These are phyloP conservation scores for Lactarius sp. DNA, from an alignment of 768 basidiomycete species.

Conservation along the genomic window DNA sequence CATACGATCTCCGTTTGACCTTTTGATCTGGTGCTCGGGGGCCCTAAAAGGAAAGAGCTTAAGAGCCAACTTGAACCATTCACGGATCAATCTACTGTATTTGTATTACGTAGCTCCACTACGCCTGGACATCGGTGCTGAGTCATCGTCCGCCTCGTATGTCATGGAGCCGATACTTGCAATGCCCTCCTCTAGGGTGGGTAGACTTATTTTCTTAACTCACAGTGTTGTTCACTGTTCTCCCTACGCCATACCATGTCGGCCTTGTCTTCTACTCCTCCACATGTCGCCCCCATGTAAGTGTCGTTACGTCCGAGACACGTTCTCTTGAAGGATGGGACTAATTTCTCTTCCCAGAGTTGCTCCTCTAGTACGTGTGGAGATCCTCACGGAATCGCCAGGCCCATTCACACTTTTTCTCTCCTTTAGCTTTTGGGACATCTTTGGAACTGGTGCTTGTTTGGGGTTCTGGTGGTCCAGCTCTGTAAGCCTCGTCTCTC, in stretches of 20 bases:
- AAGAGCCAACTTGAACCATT: no score
- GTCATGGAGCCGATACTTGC: not conserved
- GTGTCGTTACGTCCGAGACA: not conserved
- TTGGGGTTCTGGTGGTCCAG: constrained; percentile 7
- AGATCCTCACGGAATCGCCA: not conserved
- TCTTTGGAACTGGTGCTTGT: constrained; percentile 16
- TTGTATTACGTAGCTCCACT: no score
- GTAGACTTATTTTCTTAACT: no score
- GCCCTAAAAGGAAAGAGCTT: no score
- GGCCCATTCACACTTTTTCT: not conserved
- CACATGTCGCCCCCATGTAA: not conserved
- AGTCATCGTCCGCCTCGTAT: not conserved
- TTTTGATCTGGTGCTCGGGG: no score
- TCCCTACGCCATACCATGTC: not conserved
- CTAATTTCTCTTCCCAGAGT: not conserved
- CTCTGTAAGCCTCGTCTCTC: not conserved
- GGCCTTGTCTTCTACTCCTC: not conserved
- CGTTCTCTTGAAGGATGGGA: not conserved
- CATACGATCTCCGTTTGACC: no score
- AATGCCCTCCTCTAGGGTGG: not conserved
- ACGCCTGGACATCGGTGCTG: not conserved
- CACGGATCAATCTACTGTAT: no score
- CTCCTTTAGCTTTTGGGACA: constrained; percentile 8
- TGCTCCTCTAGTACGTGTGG: constrained; percentile 2
- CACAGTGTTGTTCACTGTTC: not conserved